Base-by-base conservation (phyloP, 371 early-diverging fungal genomes). In the Syncephalis fuscata region DNA sequence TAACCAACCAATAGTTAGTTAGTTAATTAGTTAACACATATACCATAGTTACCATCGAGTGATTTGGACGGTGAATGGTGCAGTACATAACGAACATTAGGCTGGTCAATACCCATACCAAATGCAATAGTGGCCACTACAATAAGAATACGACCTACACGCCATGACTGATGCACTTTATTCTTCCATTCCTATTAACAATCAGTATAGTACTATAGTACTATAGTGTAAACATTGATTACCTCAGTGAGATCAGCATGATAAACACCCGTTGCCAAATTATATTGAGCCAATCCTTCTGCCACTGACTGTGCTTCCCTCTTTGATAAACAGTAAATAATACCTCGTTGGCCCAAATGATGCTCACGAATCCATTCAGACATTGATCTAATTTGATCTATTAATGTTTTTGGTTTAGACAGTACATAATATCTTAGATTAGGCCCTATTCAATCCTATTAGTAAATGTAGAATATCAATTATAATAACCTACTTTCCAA, bases 111-210 rank as follows among this genome's bases (percentile, higher is more conserved):
- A 8, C 99, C 92, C 94, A 93, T 91, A 10, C 98, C 97, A 68
- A 99, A 98, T 0, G 99, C 99, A 40, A 99, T 80, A 0, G 99
- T 99, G 0, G 99, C 99, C 2, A 96, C 93, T 55, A 99, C 93
- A 27, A 99, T 32, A 32, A 32, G 32, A 7, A 32, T 32, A 32
- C 81, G 57, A 75, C 93, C n/a, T 87, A 66, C 3, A 51, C 57
- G 2, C 84, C 80, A 14, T 91, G 55, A 24, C 73, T 65, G 56
- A 82, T 85, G 58, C 85, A 91, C 43, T 11, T 32, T 32, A 4
- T 11, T 11, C 32, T 32, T 32, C 32, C 32, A 32, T 11, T 32
- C 32, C 32, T 32, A 32, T 4, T 32, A 32, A 7, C 32, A 32
- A 32, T 32, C 32, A 11, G 4, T 4, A 32, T 32, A 39, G 37